phyloP scores from a whole-genome alignment of 352 stramenopile genomes.

The Ochromonadaceae sp. region DNA sequence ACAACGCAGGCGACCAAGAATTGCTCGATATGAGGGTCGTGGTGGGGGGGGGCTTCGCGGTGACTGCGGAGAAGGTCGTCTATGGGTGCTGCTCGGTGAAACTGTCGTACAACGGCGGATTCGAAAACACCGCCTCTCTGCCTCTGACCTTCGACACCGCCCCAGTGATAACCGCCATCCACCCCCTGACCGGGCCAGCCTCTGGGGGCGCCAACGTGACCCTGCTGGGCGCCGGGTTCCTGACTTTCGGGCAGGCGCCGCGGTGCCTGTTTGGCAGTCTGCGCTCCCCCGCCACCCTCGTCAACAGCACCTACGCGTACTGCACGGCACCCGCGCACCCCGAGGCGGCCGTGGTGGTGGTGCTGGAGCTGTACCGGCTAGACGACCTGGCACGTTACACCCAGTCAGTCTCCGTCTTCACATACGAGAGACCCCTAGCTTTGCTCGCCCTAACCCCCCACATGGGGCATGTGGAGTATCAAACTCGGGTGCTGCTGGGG shows the following conservation, averaged over 20 bases:
- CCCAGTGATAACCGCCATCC: background rate
- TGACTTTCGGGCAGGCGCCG: background rate
- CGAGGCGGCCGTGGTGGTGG: background rate
- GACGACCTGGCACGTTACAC: background rate
- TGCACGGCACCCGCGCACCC: background rate
- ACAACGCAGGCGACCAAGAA: background rate
- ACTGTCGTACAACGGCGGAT: conserved; percentile 3
- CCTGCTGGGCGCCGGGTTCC: background rate
- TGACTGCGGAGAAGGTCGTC: background rate
- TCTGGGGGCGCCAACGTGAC: background rate
- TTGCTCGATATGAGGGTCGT: background rate
- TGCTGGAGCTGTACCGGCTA: background rate
- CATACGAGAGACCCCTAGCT: background rate
- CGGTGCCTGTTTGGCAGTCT: background rate
- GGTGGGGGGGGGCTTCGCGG: background rate
- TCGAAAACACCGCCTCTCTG: background rate
- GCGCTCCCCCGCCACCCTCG: background rate
- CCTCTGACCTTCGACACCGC: background rate
- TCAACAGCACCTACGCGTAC: background rate
- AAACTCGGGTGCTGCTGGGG: background rate
- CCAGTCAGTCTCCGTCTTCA: background rate
- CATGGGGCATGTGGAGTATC: background rate
- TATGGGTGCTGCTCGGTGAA: background rate
- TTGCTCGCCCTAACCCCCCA: background rate
- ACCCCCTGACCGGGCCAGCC: background rate